Conservation (phyloP, 2,329 filamentous ascomycete genomes). For the Penicillium sp. region DNA sequence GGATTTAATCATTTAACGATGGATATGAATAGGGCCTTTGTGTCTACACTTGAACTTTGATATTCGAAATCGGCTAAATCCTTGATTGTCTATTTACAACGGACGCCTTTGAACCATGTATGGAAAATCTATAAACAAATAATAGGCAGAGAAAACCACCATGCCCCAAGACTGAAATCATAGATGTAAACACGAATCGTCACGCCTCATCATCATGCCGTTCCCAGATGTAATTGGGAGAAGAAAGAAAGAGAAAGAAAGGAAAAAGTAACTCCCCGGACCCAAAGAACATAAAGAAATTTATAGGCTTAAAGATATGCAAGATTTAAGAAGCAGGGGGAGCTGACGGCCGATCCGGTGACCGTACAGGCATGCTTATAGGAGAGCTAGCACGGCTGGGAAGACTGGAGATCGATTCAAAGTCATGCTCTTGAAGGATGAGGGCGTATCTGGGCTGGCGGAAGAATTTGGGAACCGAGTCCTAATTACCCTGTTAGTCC, state of each 20-base stretch:
- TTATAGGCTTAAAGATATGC: neutral
- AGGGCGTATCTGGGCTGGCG: slow-evolving; percentile 58
- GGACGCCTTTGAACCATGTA: neutral
- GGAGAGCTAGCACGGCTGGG: slow-evolving; percentile 2
- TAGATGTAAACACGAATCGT: neutral
- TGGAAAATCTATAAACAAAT: neutral
- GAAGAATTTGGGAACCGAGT: slow-evolving; percentile 63
- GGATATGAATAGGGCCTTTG: neutral
- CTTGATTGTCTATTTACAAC: neutral
- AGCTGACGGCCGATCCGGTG: neutral
- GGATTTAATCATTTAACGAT: neutral
- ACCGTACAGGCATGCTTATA: neutral
- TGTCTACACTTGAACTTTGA: neutral
- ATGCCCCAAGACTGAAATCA: neutral
- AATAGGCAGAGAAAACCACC: neutral
- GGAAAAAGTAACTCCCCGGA: neutral
- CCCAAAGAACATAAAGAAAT: too few species aligned
- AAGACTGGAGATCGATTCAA: slow-evolving; percentile 37
- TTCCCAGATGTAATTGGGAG: neutral
- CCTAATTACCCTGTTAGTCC: slow-evolving; percentile 36
- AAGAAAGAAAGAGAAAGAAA: neutral
- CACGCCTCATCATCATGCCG: neutral
- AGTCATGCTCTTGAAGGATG: slow-evolving; percentile 57
- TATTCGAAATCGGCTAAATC: too few species aligned
- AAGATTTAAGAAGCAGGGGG: neutral